Conservation (phyloP, 768 basidiomycete species). For the Fomitopsis serialis region DNA sequence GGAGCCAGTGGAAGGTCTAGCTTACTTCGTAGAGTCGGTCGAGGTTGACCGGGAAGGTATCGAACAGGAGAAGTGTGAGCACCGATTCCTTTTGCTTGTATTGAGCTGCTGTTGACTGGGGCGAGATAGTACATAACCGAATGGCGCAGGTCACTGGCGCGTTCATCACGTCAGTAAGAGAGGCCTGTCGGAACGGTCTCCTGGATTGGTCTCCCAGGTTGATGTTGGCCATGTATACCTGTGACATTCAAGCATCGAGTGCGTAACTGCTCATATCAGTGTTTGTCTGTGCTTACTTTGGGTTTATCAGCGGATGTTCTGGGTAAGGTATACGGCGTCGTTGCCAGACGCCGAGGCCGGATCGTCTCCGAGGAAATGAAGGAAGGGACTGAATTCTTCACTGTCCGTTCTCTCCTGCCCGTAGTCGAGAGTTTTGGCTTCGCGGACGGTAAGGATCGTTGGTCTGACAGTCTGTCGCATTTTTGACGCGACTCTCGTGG, state of each 20-base stretch:
- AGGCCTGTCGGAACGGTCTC: slow-evolving; percentile 84
- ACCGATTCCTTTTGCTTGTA: slow-evolving; percentile 2
- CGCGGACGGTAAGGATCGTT: slow-evolving; percentile 68
- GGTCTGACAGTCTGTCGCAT: not conserved
- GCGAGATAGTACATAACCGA: slow-evolving; percentile 60
- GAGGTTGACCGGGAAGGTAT: slow-evolving; percentile 54
- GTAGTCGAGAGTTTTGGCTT: slow-evolving; percentile 98
- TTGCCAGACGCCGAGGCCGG: slow-evolving; percentile 83
- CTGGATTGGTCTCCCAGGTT: slow-evolving; percentile 97
- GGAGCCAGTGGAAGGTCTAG: slow-evolving; percentile 92
- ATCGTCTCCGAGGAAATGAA: slow-evolving; percentile 99
- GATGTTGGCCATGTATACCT: slow-evolving; percentile 97
- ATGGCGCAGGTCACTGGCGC: slow-evolving; percentile 87
- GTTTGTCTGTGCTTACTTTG: slow-evolving; percentile 6
- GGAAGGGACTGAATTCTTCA: slow-evolving; percentile 94
- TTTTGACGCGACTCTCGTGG: not conserved
- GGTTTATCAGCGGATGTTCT: slow-evolving; percentile 76
- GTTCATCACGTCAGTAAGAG: slow-evolving; percentile 81
- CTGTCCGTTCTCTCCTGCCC: slow-evolving; percentile 83
- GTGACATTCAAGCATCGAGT: slow-evolving; percentile 98
- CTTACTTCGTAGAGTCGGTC: slow-evolving; percentile 81
- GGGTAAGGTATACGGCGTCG: slow-evolving; percentile 95
- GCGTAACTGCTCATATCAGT: slow-evolving; percentile 27
- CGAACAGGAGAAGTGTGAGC: slow-evolving; percentile 62
- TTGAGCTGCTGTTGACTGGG: not conserved